Percentiles rank a stretch among this genome's conserved stretches.
phyloP scores from a whole-genome alignment of 306 rosid genomes.

The Gastrolobium bilobum region DNA sequence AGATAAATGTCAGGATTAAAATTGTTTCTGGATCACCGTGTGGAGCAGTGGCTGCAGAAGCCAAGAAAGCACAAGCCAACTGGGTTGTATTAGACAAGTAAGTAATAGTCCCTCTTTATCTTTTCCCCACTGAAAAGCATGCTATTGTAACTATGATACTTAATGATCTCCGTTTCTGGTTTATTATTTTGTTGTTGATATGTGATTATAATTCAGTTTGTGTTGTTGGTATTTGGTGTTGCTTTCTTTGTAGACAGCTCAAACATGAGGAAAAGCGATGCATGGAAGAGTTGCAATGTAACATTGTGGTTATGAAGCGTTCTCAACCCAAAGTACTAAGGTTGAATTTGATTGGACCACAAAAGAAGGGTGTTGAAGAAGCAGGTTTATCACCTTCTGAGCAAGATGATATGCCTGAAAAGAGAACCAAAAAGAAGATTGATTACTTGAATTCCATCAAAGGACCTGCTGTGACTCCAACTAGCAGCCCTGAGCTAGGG shows the following conservation, averaged over 20 bases:
- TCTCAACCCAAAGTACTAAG: conserved; percentile 96
- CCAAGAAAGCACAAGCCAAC: conserved; percentile 86
- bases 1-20: conserved; percentile 95
- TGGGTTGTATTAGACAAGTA: conserved; percentile 99
- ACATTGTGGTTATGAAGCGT: conserved; percentile 94
- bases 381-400: conserved; percentile 60
- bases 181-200: conserved; percentile 26
- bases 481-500: conserved; percentile 97
- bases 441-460: conserved; percentile 64
- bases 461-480: conserved; percentile 89
- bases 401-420: conserved; percentile 64
- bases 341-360: conserved; percentile 82
- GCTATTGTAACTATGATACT: conserved; percentile 36
- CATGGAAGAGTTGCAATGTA: conserved; percentile 98
- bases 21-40: conserved; percentile 94
- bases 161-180: not conserved
- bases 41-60: conserved; percentile 92
- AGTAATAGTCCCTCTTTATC: conserved; percentile 66
- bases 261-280: conserved; percentile 91
- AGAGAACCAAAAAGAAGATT: conserved; percentile 58
- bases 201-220: conserved; percentile 16
- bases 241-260: conserved; percentile 72
- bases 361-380: conserved; percentile 68
- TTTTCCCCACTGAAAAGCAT: conserved; percentile 37
- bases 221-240: conserved; percentile 38